These are phyloP conservation scores for Talaromyces ruber DNA, from an alignment of 495 filamentous ascomycete species.

Conservation along the genomic window DNA sequence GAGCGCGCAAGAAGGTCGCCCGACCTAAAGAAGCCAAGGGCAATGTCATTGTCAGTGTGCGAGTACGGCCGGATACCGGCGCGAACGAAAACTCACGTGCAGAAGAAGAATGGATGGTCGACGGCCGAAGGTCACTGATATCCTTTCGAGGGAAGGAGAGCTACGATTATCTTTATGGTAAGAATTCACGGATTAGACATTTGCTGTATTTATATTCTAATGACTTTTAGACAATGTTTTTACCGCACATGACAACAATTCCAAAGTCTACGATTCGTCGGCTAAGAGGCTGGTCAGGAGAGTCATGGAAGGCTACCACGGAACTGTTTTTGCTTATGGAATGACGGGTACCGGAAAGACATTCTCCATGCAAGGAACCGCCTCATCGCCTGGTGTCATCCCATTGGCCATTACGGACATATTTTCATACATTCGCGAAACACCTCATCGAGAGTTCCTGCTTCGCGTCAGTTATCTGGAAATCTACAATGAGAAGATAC, in stretches of 20 bases:
- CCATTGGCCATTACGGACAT: slow-evolving; percentile 97
- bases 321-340: slow-evolving; percentile 96
- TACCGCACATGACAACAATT: slow-evolving; percentile 81
- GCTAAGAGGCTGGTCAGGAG: slow-evolving; percentile 91
- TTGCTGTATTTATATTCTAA: slow-evolving; percentile 1
- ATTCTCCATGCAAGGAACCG: slow-evolving; percentile 98
- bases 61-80: slow-evolving; percentile 75
- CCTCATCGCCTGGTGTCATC: slow-evolving; percentile 93
- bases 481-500: slow-evolving; percentile 97
- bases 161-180: slow-evolving; percentile 90
- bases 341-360: slow-evolving; percentile 99
- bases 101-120: slow-evolving; percentile 87
- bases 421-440: slow-evolving; percentile 97
- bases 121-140: slow-evolving; percentile 73
- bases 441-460: slow-evolving; percentile 86
- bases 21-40: slow-evolving; percentile 66
- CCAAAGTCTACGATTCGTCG: slow-evolving; percentile 84
- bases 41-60: slow-evolving; percentile 92
- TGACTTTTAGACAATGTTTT: slow-evolving; percentile 82
- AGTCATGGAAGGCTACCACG: slow-evolving; percentile 99
- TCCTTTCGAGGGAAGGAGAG: slow-evolving; percentile 81
- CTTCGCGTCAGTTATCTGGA: slow-evolving; percentile 96
- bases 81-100: slow-evolving; percentile 49
- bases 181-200: slow-evolving; percentile 13
- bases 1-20: slow-evolving; percentile 20